A percentile compares a stretch with the other conserved stretches of the same genome.
Evolutionary conservation across 2,329 filamentous ascomycete genomes (phyloP).

Genomic region (Trichoderma breve): DNA sequence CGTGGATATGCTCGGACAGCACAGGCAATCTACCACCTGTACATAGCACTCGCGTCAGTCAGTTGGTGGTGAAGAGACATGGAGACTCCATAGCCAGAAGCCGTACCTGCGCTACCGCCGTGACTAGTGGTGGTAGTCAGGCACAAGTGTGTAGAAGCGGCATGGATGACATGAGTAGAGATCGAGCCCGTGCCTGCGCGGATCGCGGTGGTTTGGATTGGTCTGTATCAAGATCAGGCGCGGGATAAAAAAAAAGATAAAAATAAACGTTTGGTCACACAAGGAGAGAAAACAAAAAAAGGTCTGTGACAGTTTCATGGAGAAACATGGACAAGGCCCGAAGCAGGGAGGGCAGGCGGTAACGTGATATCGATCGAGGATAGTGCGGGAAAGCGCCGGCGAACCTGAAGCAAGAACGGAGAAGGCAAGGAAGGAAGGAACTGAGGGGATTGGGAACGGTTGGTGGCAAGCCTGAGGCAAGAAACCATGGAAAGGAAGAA

Average conservation of each 20-base stretch:
- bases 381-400: constrained; percentile 7
- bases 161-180: background rate
- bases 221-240: background rate
- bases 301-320: background rate
- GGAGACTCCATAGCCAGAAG: background rate
- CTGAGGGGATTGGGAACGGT: background rate
- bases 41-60: background rate
- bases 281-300: background rate
- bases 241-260: background rate
- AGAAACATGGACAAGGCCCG: background rate
- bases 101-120: background rate
- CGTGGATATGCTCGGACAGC: background rate
- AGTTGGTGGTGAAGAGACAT: background rate
- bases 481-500: background rate
- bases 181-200: background rate
- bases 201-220: background rate
- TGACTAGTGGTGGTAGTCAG: background rate
- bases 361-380: background rate
- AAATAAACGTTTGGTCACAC: background rate
- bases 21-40: background rate
- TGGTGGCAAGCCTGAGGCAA: background rate
- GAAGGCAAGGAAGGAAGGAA: background rate
- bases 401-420: constrained; percentile 18
- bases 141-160: background rate
- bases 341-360: background rate